phyloP scores from a whole-genome alignment of 2,329 filamentous ascomycete species.

The Venturia nashicola region DNA sequence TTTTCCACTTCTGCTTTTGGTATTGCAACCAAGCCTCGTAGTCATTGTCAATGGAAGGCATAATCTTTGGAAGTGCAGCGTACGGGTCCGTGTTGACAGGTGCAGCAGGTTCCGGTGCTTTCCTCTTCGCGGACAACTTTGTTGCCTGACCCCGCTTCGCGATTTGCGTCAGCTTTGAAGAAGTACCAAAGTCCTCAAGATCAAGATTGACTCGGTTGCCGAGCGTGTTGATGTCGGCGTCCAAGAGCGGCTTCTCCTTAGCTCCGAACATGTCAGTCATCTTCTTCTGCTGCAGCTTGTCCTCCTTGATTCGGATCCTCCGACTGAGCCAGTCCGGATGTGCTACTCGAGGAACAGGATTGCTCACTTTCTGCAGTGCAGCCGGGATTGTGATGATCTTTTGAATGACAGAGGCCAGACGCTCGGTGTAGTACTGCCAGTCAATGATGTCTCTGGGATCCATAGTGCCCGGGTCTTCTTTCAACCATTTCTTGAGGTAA shows the following conservation, averaged over 20 bases:
- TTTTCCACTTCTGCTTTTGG: conserved; percentile 98
- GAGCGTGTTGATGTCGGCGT: conserved; percentile 54
- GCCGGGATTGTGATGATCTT: conserved; percentile 98
- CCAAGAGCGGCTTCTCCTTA: conserved; percentile 54
- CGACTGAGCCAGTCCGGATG: conserved; percentile 96
- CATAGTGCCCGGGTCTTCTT: conserved; percentile 81
- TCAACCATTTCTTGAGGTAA: conserved; percentile 90
- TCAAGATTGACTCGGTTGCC: conserved; percentile 53
- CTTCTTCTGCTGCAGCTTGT: conserved; percentile 97
- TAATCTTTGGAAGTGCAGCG: conserved; percentile 64
- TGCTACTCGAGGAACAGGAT: conserved; percentile 83
- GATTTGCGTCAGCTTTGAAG: conserved; percentile 43
- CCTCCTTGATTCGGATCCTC: conserved; percentile 87
- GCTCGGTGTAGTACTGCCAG: conserved; percentile 95
- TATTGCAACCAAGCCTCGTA: conserved; percentile 83
- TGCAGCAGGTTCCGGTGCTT: conserved; percentile 30
- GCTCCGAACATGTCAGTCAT: conserved; percentile 77
- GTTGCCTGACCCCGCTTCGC: conserved; percentile 36
- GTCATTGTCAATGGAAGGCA: conserved; percentile 76
- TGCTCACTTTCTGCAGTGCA: conserved; percentile 85
- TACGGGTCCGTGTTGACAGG: conserved; percentile 63
- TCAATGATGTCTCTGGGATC: conserved; percentile 84
- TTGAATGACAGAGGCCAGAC: conserved; percentile 92
- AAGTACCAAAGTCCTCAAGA: conserved; percentile 67
- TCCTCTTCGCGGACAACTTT: conserved; percentile 36